phyloP scores from a whole-genome alignment of 2,329 filamentous ascomycete genomes.

The Nannizzia gypsea region DNA sequence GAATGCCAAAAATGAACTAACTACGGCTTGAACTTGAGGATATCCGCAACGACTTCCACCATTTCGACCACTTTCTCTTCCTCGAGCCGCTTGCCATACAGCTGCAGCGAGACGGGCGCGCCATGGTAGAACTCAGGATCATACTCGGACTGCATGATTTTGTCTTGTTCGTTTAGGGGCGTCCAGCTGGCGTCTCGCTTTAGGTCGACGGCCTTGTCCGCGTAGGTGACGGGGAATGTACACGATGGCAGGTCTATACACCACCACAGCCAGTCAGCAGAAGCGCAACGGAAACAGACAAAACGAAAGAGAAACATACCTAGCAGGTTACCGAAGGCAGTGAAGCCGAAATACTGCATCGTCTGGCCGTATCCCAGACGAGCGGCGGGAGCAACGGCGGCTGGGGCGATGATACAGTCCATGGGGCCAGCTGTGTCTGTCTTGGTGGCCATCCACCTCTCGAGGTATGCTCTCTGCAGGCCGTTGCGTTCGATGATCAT shows the following conservation, averaged over 20 bases:
- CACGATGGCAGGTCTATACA: slow-evolving; percentile 19
- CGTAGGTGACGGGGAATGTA: slow-evolving; percentile 16
- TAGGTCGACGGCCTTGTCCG: slow-evolving; percentile 15
- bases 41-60: slow-evolving; percentile 26
- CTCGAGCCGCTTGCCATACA: slow-evolving; percentile 20
- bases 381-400: slow-evolving; percentile 12
- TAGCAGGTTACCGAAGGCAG: slow-evolving; percentile 20
- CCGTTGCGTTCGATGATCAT: slow-evolving; percentile 21
- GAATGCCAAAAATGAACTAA: background rate
- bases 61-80: slow-evolving; percentile 28
- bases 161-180: slow-evolving; percentile 20
- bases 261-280: background rate
- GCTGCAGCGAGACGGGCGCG: slow-evolving; percentile 21
- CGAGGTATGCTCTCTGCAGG: slow-evolving; percentile 16
- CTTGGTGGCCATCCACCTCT: slow-evolving; percentile 16
- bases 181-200: slow-evolving; percentile 21
- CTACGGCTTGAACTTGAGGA: slow-evolving; percentile 9
- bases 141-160: slow-evolving; percentile 20
- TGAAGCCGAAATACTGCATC: slow-evolving; percentile 20
- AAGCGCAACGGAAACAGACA: background rate
- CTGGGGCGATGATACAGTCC: slow-evolving; percentile 15
- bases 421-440: slow-evolving; percentile 12
- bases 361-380: slow-evolving; percentile 19
- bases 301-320: slow-evolving; percentile 14
- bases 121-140: slow-evolving; percentile 23